These are phyloP conservation scores for Litsea cubeba DNA, from an alignment of 164 flowering plant species.

Conservation along the genomic window DNA sequence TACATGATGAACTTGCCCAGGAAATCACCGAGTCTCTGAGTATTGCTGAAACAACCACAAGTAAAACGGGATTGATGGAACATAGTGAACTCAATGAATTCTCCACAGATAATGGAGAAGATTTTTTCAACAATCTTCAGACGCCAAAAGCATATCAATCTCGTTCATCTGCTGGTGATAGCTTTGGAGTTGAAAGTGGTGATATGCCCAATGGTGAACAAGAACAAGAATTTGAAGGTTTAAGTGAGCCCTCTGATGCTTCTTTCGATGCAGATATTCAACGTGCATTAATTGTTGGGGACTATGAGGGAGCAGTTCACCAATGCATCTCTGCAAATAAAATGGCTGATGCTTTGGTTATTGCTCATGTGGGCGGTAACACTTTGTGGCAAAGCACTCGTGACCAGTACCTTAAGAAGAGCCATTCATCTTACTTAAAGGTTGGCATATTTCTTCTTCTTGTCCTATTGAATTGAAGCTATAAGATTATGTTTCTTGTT, in stretches of 20 bases:
- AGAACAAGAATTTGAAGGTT: slow-evolving; percentile 40
- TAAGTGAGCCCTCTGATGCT: slow-evolving; percentile 45
- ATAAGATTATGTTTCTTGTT: not conserved
- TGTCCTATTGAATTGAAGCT: not conserved
- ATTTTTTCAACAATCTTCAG: slow-evolving; percentile 94
- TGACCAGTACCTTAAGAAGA: slow-evolving; percentile 70
- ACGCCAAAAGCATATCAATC: slow-evolving; percentile 88
- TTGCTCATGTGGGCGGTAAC: slow-evolving; percentile 85
- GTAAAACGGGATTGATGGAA: slow-evolving; percentile 23
- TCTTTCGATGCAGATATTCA: slow-evolving; percentile 74
- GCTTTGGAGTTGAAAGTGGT: slow-evolving; percentile 28
- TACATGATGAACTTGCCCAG: slow-evolving; percentile 46
- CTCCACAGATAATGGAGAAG: slow-evolving; percentile 75
- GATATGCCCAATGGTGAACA: slow-evolving; percentile 33
- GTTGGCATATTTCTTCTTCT: slow-evolving; percentile 21
- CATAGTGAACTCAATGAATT: slow-evolving; percentile 27
- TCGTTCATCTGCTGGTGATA: slow-evolving; percentile 36
- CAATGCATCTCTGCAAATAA: slow-evolving; percentile 74
- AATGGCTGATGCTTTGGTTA: slow-evolving; percentile 97
- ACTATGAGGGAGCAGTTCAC: slow-evolving; percentile 89
- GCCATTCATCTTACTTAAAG: slow-evolving; percentile 73
- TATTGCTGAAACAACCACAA: slow-evolving; percentile 41
- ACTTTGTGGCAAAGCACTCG: slow-evolving; percentile 92
- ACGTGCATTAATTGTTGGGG: slow-evolving; percentile 89
- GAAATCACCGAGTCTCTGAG: slow-evolving; percentile 34